Percentiles rank a stretch among this genome's conserved stretches.
Evolutionary conservation across 192 early-diverging fungal genomes (phyloP).

Genomic region (Coemansia sp.): DNA sequence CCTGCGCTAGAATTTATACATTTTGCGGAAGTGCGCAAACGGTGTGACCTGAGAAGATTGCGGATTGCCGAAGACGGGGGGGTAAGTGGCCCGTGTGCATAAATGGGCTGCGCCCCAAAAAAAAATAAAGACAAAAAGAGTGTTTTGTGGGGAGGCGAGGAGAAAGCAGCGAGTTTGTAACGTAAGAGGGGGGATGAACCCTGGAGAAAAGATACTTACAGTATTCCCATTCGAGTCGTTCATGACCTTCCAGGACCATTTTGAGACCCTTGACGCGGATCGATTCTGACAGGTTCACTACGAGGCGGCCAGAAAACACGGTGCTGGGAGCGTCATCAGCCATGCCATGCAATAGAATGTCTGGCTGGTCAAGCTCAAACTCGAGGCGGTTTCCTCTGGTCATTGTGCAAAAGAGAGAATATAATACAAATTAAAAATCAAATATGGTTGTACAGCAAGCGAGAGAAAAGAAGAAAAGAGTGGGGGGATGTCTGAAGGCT

Average conservation of each 20-base stretch:
- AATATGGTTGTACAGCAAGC: background rate
- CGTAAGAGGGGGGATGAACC: background rate
- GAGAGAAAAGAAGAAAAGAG: constrained; percentile 3
- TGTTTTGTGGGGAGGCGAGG: background rate
- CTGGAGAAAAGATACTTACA: constrained; percentile 28
- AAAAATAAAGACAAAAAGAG: background rate
- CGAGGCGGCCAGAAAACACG: constrained; percentile 59
- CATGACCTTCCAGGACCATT: constrained; percentile 43
- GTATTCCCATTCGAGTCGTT: constrained; percentile 52
- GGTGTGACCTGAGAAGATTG: background rate
- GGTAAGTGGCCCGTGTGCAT: constrained; percentile 2
- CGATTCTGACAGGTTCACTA: constrained; percentile 51
- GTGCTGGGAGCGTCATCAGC: constrained; percentile 39
- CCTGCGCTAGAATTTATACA: background rate
- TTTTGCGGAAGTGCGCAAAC: constrained; percentile 9
- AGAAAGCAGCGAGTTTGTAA: background rate
- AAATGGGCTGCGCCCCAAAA: constrained; percentile 4
- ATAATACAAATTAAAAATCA: background rate
- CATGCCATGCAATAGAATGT: constrained; percentile 52
- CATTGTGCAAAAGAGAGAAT: constrained; percentile 12
- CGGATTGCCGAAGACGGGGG: constrained; percentile 7
- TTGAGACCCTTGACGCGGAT: constrained; percentile 59
- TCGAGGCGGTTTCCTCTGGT: constrained; percentile 39
- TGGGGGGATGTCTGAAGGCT: background rate
- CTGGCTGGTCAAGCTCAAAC: constrained; percentile 54